Evolutionary conservation across 192 early-diverging fungal genomes (phyloP), one percentile per base, ranked within the genome.

Genomic region (Tieghemiomyces parasiticus): DNA sequence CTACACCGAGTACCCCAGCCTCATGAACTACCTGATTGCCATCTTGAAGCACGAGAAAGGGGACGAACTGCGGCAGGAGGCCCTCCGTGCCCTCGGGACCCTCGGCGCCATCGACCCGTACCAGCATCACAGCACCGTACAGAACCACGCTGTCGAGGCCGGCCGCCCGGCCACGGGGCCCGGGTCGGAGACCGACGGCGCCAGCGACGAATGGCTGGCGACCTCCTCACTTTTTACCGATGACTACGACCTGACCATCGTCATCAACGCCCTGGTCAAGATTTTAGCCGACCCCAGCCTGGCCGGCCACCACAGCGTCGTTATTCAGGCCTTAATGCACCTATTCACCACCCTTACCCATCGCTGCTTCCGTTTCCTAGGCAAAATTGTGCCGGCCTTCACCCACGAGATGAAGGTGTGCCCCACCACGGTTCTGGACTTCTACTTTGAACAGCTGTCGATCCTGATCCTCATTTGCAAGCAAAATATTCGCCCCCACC

Each of bases 51-150:
- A 86, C 0, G 93, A 95, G 67, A 78, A 83, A 52, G 74, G 76
- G 6, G 61, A 75, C 14, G 68, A 59, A n/a, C 86, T 96, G 35
- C 78, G 91, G 33, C 67, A 78, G 24, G 91, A 95, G 67, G 87
- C 86, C 2, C 81, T 95, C 31, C 92, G 93, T 53, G 74, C 92
- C 19, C 81, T 97, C 58, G 95, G 95, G 55, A 92, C 91, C 25
- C 75, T 97, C 2, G 95, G 95, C 28, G 95, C 95, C 19, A 71
- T 97, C 14, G 95, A 97, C 78, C 93, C 95, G 24, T 91, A 93
- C 71, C 76, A 66, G 59, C 79, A 82, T 66, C 63, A 55, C 29
- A 35, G 52, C n/a, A 33, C 52, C 19, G 26, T 59, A 13, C 2
- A 46, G 46, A 49, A 34, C 29, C n/a, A n/a, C n/a, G 16, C 26